Base-by-base conservation (phyloP, 1,284 basidiomycete genomes). In the Sporisorium exsertum region DNA sequence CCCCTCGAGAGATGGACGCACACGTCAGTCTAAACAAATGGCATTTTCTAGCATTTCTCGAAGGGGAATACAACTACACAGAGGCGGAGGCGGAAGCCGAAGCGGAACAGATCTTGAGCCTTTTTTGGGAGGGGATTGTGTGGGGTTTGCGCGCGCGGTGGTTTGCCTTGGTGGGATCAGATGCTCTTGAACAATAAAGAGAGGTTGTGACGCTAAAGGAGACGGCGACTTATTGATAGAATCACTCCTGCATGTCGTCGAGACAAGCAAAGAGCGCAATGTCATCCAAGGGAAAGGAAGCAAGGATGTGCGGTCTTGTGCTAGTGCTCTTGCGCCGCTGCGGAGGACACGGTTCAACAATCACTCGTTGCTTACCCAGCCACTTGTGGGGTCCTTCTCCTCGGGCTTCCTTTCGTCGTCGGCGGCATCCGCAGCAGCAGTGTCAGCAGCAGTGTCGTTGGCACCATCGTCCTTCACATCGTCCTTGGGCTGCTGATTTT, bases 321-420 rank as follows among this genome's bases (percentile, higher is more conserved):
- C 56, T 18, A 63, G 61, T 63, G 29, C 5, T 5, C 35, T 49
- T 46, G 40, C 37, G 24, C 10, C 6, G 3, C 32, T 52, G 22
- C 9, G 15, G 32, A 45, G 7, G 22, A 35, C 8, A 27, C n/a
- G 13, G 18, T 18, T 24, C 35, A 20, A 10, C 32, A 27, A 9
- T 56, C 45, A 61, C 35, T 57, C 43, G 54, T 40, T 58, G 50
- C 56, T 58, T 43, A 51, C 64, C 64, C 60, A 60, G 22, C 55
- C 64, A 43, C 52, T 12, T 13, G 47, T 33, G n/a, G 26, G 33
- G 6, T 59, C 69, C 15, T 27, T 20, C 32, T 59, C 56, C 3
- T 33, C 64, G 15, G 32, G 18, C 53, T 66, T 58, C 46, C 62
- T 58, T 22, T 65, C 63, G 22, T 65, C 58, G 18, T 52, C 40